Base-by-base conservation (phyloP, 2,329 filamentous ascomycete genomes). In the Neocatenulostroma microsporum region DNA sequence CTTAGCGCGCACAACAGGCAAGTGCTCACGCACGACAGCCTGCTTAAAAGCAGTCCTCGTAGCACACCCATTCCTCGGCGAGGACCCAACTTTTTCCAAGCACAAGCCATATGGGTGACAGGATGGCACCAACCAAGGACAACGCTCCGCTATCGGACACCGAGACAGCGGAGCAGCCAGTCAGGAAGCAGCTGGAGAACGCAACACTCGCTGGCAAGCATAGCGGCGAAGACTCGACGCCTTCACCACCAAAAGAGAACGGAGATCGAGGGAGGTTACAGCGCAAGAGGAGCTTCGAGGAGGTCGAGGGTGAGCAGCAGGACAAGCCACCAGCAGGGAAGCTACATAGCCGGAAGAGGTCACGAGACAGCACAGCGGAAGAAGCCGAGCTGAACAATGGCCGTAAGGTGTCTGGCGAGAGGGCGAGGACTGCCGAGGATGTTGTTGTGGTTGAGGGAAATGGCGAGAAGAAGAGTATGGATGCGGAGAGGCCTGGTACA, bases 111-210 rank as follows among this genome's bases (percentile, higher is more conserved):
- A n/a, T n/a, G n/a, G n/a, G n/a, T n/a, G n/a, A n/a, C n/a, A n/a
- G n/a, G n/a, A 36, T 36, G 34, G 34, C 14, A 20, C 34, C 14
- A 11, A 21, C 17, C 7, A 20, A 15, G 4, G 35, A 38, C n/a
- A 21, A 30, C 9, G 13, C 35, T 14, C 20, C 39, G 11, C 21
- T 26, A 12, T 59, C 56, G 40, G 67, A 70, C 44, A 61, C 57
- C 39, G 66, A 69, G 27, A 62, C 60, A 40, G 68, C 70, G 42
- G 74, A 78, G 54, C 69, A 68, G 41, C 73, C 73, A 7, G 72
- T 78, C 24, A 64, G 76, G 40, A 70, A 78, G 54, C 74, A 77
- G 57, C 61, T 80, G 36, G 72, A 76, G 56, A 71, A 78, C 49
- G 76, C 76, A 3, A 67, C 71, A n/a, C 76, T 80, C 38, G 69